Evolutionary conservation across 164 flowering plant species (phyloP).

Genomic region (Chloranthus sessilifolius): DNA sequence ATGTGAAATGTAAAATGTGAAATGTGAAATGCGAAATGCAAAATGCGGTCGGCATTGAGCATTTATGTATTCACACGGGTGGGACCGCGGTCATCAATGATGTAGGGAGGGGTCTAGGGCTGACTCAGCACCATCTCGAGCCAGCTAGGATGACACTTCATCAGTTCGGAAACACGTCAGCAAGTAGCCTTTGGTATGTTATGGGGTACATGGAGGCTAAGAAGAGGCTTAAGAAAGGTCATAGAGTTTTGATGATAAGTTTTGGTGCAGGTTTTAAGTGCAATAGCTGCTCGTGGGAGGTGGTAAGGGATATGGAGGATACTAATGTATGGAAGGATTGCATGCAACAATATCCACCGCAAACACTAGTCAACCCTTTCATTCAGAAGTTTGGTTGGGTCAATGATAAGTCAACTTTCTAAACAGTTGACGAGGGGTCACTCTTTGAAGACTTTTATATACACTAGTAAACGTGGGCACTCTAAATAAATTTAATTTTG

Average conservation of each 20-base stretch:
- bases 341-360: constrained; percentile 43
- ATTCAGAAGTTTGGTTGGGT: constrained; percentile 21
- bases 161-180: constrained; percentile 66
- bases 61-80: constrained; percentile 57
- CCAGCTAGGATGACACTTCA: constrained; percentile 69
- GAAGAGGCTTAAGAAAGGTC: constrained; percentile 44
- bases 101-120: constrained; percentile 35
- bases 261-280: constrained; percentile 78
- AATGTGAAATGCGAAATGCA: too few species aligned
- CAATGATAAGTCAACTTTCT: background rate
- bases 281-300: constrained; percentile 68
- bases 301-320: constrained; percentile 47
- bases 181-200: constrained; percentile 68
- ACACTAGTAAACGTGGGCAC: too few species aligned
- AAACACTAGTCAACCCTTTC: constrained; percentile 42
- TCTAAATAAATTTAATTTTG: too few species aligned
- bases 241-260: constrained; percentile 51
- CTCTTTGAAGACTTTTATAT: too few species aligned
- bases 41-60: constrained; percentile 42
- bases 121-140: constrained; percentile 44
- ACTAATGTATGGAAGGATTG: constrained; percentile 58
- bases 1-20: too few species aligned
- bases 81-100: constrained; percentile 52
- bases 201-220: constrained; percentile 75
- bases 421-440: too few species aligned